A percentile compares a stretch with the other conserved stretches of the same genome.
phyloP scores from a whole-genome alignment of 2,329 filamentous ascomycete species.

The Ceratocystis cacaofunesta region DNA sequence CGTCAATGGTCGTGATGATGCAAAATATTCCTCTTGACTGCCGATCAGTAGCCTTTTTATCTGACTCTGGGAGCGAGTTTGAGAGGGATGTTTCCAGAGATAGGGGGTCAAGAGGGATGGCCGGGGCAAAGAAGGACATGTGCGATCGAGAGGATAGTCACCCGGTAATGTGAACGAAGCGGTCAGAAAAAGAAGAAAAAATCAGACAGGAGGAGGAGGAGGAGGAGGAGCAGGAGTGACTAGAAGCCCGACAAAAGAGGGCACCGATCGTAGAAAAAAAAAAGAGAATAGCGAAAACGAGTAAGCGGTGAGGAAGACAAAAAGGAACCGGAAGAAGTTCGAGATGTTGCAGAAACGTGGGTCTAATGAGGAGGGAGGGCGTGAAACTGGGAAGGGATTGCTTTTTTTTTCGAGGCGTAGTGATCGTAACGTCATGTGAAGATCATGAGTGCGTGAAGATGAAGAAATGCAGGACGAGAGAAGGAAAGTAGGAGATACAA shows the following conservation, averaged over 20 bases:
- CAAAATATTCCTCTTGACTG: neutral
- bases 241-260: neutral
- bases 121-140: neutral
- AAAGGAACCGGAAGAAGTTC: neutral
- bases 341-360: neutral
- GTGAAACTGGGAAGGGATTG: neutral
- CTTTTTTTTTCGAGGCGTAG: neutral
- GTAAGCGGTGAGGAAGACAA: neutral
- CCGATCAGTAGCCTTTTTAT: neutral
- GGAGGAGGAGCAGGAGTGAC: neutral
- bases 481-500: neutral
- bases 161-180: slow-evolving; percentile 2
- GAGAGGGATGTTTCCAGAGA: neutral
- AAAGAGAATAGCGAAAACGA: neutral
- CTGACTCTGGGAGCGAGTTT: neutral
- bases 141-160: slow-evolving; percentile 3
- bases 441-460: neutral
- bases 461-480: neutral
- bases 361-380: neutral
- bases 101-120: neutral
- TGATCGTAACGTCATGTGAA: slow-evolving; percentile 1
- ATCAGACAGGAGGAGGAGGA: no score
- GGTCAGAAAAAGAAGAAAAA: neutral
- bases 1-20: slow-evolving; percentile 11
- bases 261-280: neutral